Evolutionary conservation across 495 filamentous ascomycete genomes (phyloP), one percentile per base, ranked within the genome.

Genomic region (Emericellopsis terricola): DNA sequence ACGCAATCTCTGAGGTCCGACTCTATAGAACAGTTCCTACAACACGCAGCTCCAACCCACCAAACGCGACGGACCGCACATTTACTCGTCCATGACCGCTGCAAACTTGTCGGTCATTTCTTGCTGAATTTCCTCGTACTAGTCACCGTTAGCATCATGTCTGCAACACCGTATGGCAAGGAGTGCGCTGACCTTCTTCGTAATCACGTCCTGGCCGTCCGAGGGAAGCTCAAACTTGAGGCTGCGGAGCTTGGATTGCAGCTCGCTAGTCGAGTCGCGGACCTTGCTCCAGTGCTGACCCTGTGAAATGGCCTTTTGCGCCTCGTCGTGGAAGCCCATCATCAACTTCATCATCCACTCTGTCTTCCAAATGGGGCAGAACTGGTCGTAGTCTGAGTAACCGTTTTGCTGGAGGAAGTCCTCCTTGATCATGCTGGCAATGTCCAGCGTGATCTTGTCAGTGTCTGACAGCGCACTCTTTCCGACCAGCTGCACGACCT

Each of bases 321-420:
- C 75, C 60, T 99, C 89, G 52, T 99, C 91, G 45, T 93, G 82
- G 68, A 84, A 99, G 33, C 75, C 80, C 73, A 96, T 84, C 72
- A 99, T 94, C 30, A 76, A 73, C 68, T 89, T 93, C 89, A 99
- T 99, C 89, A 99, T 94, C 71, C 91, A 99, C 50, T 87, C 76
- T 3, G 89, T 99, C 73, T 99, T 99, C 87, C 87, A 99, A 50
- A 99, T 65, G 21, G 89, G 89, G 52, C 89, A 99, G 71, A 89
- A 96, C 61, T 94, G 83, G 53, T 99, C 91, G 54, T 96, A 94
- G 53, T 94, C 81, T 52, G 80, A 87, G 68, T 99, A 99, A 23
- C 89, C 89, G 60, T 99, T 99, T 53, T 99, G 89, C 60, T 99
- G 89, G 39, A 99, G 53, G 67, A 99, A 99, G 55, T 99, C 89